Base-by-base conservation (phyloP, 352 stramenopile genomes). In the Plasmopara muralis region DNA sequence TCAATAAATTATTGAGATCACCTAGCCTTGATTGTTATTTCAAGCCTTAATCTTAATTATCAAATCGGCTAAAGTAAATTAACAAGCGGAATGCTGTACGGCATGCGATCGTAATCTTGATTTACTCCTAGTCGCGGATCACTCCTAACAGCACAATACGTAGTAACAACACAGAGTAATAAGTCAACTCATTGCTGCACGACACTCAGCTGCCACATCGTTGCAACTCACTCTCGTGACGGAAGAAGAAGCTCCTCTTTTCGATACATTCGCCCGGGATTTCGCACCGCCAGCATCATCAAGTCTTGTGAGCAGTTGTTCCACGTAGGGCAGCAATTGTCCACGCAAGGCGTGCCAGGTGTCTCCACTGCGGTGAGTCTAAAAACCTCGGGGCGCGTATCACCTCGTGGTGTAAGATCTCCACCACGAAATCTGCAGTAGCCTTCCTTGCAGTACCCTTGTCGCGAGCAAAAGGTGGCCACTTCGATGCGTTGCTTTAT, bases 391-490 rank as follows among this genome's bases (percentile, higher is more conserved):
- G 55, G 55, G 0, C 79, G 74, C 9, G 64, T 70, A 45, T 87
- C 78, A 18, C 66, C 56, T 43, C 66, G 60, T 5, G 78, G 72
- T 9, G 70, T 78, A 14, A 85, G 70, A 50, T 89, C 79, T 13
- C 76, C 79, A 0, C 57, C 66, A 25, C 79, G 74, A 51, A 77
- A 87, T 13, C 49, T 57, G 60, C 79, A 89, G 58, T 89, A 87
- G 39, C 72, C 76, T 44, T 85, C 79, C 58, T 89, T 89, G 70
- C 79, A 89, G 62, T 89, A 89, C 14, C 76, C 79, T 45, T 76
- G 79, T 31, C 76, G 72, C 8, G 79, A 84, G 67, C 79, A 89
- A 44, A 85, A 82, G 30, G 70, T 50, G 33, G 84, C 75, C 13
- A 86, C 66, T 15, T 85, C 73, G 43, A 80, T 57, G 37, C 77